Evolutionary conservation across 2,329 filamentous ascomycete species (phyloP).

Genomic region (Fusarium brachygibbosum): DNA sequence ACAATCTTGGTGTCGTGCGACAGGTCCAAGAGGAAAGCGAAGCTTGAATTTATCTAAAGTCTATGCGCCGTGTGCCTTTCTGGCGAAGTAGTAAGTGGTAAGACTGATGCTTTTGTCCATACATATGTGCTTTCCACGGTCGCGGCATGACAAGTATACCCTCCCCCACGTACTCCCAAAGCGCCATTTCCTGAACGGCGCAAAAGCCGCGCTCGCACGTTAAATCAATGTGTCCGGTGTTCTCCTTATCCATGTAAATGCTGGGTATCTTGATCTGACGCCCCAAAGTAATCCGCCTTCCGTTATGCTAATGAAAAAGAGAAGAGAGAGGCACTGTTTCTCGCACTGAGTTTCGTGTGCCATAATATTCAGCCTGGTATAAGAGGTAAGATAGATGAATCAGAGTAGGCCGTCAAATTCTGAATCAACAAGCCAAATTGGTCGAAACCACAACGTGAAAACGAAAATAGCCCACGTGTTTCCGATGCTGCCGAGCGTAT

Average conservation of each 20-base stretch:
- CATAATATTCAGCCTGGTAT: conserved; percentile 12
- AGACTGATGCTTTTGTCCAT: conserved; percentile 8
- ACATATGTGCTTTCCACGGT: conserved; percentile 4
- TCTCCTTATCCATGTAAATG: conserved; percentile 48
- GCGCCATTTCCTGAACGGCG: conserved; percentile 38
- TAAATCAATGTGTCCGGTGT: conserved; percentile 37
- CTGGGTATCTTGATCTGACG: conserved; percentile 46
- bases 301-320: conserved; percentile 28
- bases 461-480: neutral
- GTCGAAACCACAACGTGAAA: neutral
- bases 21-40: neutral
- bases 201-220: conserved; percentile 21
- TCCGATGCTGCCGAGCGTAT: conserved; percentile 16
- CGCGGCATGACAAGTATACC: conserved; percentile 8
- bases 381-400: conserved; percentile 1
- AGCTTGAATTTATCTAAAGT: conserved; percentile 23
- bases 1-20: neutral
- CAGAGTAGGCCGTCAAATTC: neutral
- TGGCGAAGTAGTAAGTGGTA: conserved; percentile 19
- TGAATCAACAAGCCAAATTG: neutral
- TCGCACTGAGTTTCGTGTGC: neutral
- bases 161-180: conserved; percentile 39
- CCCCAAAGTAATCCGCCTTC: conserved; percentile 28
- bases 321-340: conserved; percentile 10
- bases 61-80: conserved; percentile 26